A percentile compares a stretch with the other conserved stretches of the same genome.
Evolutionary conservation across 805 yeast species (phyloP).

Genomic region (Kazachstania bromeliacearum): DNA sequence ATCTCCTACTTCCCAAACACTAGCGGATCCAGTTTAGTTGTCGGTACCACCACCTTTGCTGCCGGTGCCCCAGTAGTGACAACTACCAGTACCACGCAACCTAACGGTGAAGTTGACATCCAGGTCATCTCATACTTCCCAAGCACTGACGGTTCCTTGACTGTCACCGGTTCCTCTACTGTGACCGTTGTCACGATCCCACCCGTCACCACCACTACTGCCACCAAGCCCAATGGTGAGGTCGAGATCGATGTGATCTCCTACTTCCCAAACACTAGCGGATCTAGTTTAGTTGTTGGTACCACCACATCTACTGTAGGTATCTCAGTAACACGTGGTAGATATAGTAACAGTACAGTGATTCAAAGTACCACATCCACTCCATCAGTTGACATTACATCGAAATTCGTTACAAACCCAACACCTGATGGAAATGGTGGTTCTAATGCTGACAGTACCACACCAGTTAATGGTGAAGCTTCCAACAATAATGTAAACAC

Average conservation of each 20-base stretch:
- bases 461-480: too few relatives aligned
- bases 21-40: background rate
- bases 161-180: too few relatives aligned
- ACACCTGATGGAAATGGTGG: too few relatives aligned
- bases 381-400: too few relatives aligned
- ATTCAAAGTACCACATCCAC: background rate
- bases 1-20: conserved; percentile 3
- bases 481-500: too few relatives aligned
- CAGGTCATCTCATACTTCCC: too few relatives aligned
- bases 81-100: background rate
- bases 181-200: background rate
- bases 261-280: conserved; percentile 1
- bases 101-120: background rate
- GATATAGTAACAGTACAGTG: background rate
- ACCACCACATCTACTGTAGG: background rate
- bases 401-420: too few relatives aligned
- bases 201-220: conserved; percentile 1
- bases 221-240: too few relatives aligned
- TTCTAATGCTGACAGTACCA: too few relatives aligned
- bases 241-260: too few relatives aligned
- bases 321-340: background rate
- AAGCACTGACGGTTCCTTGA: too few relatives aligned
- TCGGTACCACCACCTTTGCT: background rate
- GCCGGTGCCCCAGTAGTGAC: background rate
- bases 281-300: background rate